Evolutionary conservation across 2,329 filamentous ascomycete genomes (phyloP).

Genomic region (Cryoendolithus antarcticus): DNA sequence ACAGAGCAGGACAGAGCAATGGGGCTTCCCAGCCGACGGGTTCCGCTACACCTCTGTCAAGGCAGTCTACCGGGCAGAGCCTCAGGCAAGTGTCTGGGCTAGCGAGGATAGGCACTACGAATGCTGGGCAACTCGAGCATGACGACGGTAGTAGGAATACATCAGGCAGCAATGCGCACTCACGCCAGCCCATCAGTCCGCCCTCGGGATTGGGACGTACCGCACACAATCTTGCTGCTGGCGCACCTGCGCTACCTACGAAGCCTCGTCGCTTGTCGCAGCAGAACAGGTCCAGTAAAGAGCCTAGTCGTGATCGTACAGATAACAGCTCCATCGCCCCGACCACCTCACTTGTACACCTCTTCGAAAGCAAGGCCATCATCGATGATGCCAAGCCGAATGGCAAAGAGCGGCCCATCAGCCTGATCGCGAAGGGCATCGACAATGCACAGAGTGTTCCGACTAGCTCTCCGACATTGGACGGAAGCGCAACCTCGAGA

Average conservation of each 20-base stretch:
- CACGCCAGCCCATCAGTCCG: background rate
- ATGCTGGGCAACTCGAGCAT: background rate
- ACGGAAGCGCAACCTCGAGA: background rate
- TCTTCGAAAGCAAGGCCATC: conserved; percentile 48
- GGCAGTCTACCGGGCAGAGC: background rate
- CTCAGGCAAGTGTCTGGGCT: background rate
- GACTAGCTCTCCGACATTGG: too few species aligned
- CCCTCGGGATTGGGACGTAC: conserved; percentile 3
- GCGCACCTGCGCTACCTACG: conserved; percentile 14
- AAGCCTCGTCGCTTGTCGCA: conserved; percentile 19
- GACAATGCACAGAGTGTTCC: too few species aligned
- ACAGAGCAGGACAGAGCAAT: conserved; percentile 28
- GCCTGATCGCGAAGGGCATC: too few species aligned
- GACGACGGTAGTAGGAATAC: too few species aligned
- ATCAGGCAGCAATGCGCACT: background rate
- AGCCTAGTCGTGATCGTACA: conserved; percentile 6
- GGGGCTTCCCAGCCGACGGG: conserved; percentile 3
- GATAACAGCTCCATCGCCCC: conserved; percentile 28
- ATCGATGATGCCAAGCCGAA: conserved; percentile 2
- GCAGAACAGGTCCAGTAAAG: conserved; percentile 4
- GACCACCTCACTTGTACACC: conserved; percentile 51
- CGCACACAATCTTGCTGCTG: conserved; percentile 9
- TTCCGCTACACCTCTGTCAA: conserved; percentile 1
- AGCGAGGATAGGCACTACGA: background rate
- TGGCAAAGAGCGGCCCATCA: conserved; percentile 1